A percentile compares a stretch with the other conserved stretches of the same genome.
These are phyloP conservation scores for Allium sativum DNA, from an alignment of 106 monocot species.

Conservation along the genomic window DNA sequence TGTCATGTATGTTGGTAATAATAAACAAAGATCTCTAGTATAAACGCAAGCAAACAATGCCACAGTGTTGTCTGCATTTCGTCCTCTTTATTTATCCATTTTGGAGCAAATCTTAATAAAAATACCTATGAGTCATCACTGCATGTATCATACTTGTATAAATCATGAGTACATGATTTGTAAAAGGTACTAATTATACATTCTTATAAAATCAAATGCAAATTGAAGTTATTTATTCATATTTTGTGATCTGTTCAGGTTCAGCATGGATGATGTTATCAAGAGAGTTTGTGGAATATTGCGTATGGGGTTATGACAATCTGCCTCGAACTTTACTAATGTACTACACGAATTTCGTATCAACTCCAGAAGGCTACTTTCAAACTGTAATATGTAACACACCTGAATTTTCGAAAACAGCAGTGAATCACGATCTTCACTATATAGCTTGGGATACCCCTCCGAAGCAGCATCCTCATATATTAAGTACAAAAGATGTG, in stretches of 20 bases:
- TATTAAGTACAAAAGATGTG: conserved; percentile 26
- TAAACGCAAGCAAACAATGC: no score
- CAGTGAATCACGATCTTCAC: conserved; percentile 77
- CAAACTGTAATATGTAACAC: conserved; percentile 74
- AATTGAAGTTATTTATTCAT: no score
- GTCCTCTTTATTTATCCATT: no score
- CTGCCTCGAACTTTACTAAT: conserved; percentile 77
- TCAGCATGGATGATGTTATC: conserved; percentile 73
- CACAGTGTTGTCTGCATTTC: no score
- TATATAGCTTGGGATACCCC: conserved; percentile 75
- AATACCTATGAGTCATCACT: no score
- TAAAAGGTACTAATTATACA: no score
- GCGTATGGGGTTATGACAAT: conserved; percentile 85
- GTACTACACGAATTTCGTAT: conserved; percentile 92
- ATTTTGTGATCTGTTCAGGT: conserved; percentile 16
- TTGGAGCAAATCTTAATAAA: no score
- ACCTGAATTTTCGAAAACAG: conserved; percentile 31
- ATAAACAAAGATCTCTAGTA: no score
- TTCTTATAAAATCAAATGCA: no score
- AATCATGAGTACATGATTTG: no score
- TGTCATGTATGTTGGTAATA: no score
- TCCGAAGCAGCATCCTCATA: conserved; percentile 72
- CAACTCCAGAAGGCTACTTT: conserved; percentile 89
- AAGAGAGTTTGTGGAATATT: conserved; percentile 64
- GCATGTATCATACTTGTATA: no score